Evolutionary conservation across 192 early-diverging fungal species (phyloP).

Genomic region (Backusella macrospora): DNA sequence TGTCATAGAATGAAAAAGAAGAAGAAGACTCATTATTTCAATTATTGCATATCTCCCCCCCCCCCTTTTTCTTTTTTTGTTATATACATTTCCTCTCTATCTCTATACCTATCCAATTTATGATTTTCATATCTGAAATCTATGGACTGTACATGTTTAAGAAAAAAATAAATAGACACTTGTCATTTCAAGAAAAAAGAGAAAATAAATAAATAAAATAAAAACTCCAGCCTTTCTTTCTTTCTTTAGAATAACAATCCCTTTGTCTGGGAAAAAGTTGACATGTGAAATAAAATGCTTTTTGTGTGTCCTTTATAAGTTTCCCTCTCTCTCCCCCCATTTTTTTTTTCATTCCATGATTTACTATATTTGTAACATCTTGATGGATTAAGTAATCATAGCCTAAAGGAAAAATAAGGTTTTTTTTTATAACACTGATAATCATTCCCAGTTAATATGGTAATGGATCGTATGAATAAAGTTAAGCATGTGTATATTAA

Average conservation of each 20-base stretch:
- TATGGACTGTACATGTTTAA: background rate
- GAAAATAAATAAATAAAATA: too few species aligned
- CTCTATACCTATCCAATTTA: too few species aligned
- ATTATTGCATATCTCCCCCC: background rate
- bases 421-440: too few species aligned
- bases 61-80: background rate
- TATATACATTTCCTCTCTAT: too few species aligned
- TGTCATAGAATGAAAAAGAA: background rate
- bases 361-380: background rate
- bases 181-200: background rate
- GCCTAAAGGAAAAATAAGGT: background rate
- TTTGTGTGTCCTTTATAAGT: background rate
- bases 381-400: slow-evolving; percentile 4
- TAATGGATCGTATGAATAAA: too few species aligned
- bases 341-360: background rate
- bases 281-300: slow-evolving; percentile 16
- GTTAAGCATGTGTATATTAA: too few species aligned
- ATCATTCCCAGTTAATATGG: too few species aligned
- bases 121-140: too few species aligned
- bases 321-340: background rate
- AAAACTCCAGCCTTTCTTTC: too few species aligned
- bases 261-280: slow-evolving; percentile 2
- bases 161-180: background rate
- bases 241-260: background rate
- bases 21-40: background rate